These are phyloP conservation scores for Eremothecium cymbalariae DNA, from an alignment of 1,139 yeast species.

Conservation along the genomic window DNA sequence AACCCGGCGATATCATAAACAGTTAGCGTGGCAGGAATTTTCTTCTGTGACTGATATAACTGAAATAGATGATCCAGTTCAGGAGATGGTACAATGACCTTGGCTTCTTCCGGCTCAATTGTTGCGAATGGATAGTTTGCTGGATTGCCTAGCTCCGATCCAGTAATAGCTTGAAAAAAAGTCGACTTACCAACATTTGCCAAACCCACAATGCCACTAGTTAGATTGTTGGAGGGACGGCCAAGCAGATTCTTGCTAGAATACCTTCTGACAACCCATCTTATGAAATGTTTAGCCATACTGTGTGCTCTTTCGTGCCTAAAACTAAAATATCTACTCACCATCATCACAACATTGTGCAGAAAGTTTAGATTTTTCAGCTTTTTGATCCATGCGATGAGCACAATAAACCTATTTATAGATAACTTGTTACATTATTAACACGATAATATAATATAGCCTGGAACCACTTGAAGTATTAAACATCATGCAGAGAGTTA, in stretches of 20 bases:
- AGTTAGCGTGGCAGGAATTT: constrained; percentile 49
- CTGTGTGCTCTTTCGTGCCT: too few relatives aligned
- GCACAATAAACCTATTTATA: neutral
- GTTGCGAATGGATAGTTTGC: constrained; percentile 80
- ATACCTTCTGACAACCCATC: too few relatives aligned
- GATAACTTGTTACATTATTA: too few relatives aligned
- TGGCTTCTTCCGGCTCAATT: constrained; percentile 63
- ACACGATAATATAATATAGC: too few relatives aligned
- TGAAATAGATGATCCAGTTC: constrained; percentile 40
- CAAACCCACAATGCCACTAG: constrained; percentile 55
- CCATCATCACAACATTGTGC: too few relatives aligned
- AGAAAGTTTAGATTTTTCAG: too few relatives aligned
- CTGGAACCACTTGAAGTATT: too few relatives aligned
- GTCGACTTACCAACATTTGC: constrained; percentile 75
- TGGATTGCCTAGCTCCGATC: constrained; percentile 60
- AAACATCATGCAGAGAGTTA: constrained; percentile 60
- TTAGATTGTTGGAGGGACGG: constrained; percentile 25
- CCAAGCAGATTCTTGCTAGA: constrained; percentile 16
- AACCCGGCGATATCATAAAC: constrained; percentile 70
- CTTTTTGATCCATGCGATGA: neutral
- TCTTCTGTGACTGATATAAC: constrained; percentile 45
- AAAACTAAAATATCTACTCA: too few relatives aligned
- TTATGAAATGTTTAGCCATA: too few relatives aligned
- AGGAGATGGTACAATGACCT: constrained; percentile 47
- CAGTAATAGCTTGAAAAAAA: constrained; percentile 64